A percentile compares a stretch with the other conserved stretches of the same genome.
Evolutionary conservation across 352 stramenopile genomes (phyloP).

Genomic region (Phytophthora multivora): DNA sequence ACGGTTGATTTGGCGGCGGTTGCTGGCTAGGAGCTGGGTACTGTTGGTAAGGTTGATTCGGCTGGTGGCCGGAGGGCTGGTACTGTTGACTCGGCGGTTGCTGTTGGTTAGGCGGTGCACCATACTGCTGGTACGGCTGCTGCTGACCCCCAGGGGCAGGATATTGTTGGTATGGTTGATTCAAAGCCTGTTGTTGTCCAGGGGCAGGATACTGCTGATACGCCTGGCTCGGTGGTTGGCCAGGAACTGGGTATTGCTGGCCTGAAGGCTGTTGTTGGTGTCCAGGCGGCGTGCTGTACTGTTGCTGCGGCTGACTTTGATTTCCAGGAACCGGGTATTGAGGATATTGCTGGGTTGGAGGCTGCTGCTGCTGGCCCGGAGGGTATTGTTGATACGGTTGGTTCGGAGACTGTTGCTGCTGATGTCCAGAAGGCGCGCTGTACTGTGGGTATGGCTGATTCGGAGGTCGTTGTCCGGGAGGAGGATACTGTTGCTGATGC

Average conservation of each 20-base stretch:
- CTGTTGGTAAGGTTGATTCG: too few relatives aligned
- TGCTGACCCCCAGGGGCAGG: neutral
- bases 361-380: constrained; percentile 28
- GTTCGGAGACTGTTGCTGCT: neutral
- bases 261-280: constrained; percentile 6
- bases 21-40: constrained; percentile 2
- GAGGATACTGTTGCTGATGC: constrained; percentile 14
- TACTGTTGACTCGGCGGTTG: neutral
- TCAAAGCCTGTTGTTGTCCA: constrained; percentile 9
- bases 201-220: constrained; percentile 3
- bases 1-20: constrained; percentile 2
- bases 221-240: neutral
- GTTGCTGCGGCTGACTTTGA: constrained; percentile 6
- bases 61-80: too few relatives aligned
- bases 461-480: neutral
- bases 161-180: constrained; percentile 4
- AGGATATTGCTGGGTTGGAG: constrained; percentile 15
- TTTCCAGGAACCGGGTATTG: constrained; percentile 24
- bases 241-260: constrained; percentile 10
- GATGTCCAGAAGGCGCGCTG: neutral
- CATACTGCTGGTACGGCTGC: neutral
- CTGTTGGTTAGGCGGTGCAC: neutral
- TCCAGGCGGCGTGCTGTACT: neutral
- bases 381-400: constrained; percentile 36
- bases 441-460: constrained; percentile 10